phyloP scores from a whole-genome alignment of 2,329 filamentous ascomycete species.

The Endothia cerciana region DNA sequence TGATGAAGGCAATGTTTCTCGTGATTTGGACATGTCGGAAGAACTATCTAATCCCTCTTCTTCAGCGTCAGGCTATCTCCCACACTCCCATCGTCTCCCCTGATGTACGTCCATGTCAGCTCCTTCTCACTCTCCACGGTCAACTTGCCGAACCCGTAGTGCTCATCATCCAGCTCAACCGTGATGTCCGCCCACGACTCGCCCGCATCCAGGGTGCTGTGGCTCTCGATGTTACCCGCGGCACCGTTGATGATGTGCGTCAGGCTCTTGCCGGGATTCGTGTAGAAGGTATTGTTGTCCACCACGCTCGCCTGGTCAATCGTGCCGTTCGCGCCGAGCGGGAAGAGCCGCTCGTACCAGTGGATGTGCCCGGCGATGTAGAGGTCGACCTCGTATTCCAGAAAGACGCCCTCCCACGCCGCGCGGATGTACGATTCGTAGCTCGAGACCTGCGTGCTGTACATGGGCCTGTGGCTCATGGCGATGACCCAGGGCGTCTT shows the following conservation, averaged over 20 bases:
- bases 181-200: conserved; percentile 46
- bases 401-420: conserved; percentile 50
- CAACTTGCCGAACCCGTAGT: conserved; percentile 55
- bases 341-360: conserved; percentile 33
- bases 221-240: conserved; percentile 56
- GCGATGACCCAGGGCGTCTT: conserved; percentile 55
- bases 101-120: conserved; percentile 41
- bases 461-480: conserved; percentile 55
- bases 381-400: conserved; percentile 50
- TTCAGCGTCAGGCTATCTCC: conserved; percentile 42
- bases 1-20: too few species aligned
- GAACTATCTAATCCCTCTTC: conserved; percentile 24
- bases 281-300: conserved; percentile 52
- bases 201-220: conserved; percentile 43
- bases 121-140: conserved; percentile 37
- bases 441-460: conserved; percentile 44
- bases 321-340: conserved; percentile 36
- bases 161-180: conserved; percentile 46
- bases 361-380: conserved; percentile 43
- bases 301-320: conserved; percentile 47
- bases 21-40: background rate
- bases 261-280: conserved; percentile 51
- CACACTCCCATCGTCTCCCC: conserved; percentile 44
- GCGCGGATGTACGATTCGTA: conserved; percentile 49
- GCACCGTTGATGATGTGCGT: conserved; percentile 57